Conservation (phyloP, 1,139 yeast species). For the Pneumocystis carinii region DNA sequence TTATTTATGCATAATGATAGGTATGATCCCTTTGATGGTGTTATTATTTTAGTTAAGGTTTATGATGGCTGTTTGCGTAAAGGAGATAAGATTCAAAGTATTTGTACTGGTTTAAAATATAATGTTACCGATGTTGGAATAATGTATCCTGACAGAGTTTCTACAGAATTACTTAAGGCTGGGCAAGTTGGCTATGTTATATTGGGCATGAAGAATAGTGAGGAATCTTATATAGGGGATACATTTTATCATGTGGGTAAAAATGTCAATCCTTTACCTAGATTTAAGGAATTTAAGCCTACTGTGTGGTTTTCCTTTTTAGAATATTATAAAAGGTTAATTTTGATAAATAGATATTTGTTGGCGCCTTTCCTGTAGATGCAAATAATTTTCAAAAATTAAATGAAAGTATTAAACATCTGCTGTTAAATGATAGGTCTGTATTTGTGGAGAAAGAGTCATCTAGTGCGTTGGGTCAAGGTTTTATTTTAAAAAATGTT, state of each 20-base stretch:
- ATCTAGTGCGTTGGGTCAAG: conserved; percentile 80
- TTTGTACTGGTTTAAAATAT: conserved; percentile 59
- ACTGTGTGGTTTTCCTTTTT: conserved; percentile 39
- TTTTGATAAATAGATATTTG: conserved; percentile 35
- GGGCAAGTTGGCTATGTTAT: conserved; percentile 92
- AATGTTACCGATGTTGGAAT: conserved; percentile 89
- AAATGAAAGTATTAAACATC: conserved; percentile 78
- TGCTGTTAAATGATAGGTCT: conserved; percentile 81
- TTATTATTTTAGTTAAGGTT: conserved; percentile 69
- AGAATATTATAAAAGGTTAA: not conserved
- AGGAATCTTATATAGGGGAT: conserved; percentile 84
- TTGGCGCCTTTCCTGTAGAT: conserved; percentile 95
- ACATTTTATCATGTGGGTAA: conserved; percentile 62
- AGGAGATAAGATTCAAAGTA: conserved; percentile 64
- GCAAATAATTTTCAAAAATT: conserved; percentile 77
- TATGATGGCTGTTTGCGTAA: conserved; percentile 67
- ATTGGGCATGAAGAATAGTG: conserved; percentile 81
- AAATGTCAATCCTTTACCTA: conserved; percentile 66
- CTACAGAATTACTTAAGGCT: conserved; percentile 49
- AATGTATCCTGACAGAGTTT: conserved; percentile 73
- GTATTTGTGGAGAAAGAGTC: conserved; percentile 83
- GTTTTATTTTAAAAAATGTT: not conserved
- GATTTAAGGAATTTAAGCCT: conserved; percentile 92
- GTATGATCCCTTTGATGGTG: conserved; percentile 91
- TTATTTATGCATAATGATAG: conserved; percentile 86